Base-by-base conservation (phyloP, 257 asterid genomes). In the Jasminum sambac region DNA sequence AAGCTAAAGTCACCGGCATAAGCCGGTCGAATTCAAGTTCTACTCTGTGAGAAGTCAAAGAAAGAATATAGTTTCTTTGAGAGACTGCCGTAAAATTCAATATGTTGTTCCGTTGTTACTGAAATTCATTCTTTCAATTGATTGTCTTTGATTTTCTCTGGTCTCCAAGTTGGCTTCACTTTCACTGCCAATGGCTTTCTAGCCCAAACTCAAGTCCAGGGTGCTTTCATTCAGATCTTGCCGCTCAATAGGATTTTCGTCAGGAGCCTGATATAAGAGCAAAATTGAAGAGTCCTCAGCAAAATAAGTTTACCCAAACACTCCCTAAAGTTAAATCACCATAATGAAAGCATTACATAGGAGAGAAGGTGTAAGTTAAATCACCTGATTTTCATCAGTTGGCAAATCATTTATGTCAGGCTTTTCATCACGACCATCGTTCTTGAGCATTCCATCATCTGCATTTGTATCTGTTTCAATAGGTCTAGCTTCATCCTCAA, bases 381-480 rank as follows among this genome's bases (percentile, higher is more conserved):
- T 67, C 66, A 89, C 97, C 95, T 83, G 88, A 59, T 25, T 83
- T 80, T 89, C 95, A 19, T 86, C 96, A 77, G 84, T 78, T 1
- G 96, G 92, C 30, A 86, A 72, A 76, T 93, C 97, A 26, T 90
- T 90, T 66, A 93, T 93, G 77, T 93, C 96, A 11, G 98, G 98
- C 83, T 93, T 93, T 77, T 84, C 97, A 14, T 84, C 85, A 66
- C 69, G 69, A 38, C 74, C 89, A 72, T 84, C 88, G 24, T 66
- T 73, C 69, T 79, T 81, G 75, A 89, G 79, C 55, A 82, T 85
- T 52, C 67, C 76, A 55, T 85, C 87, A 13, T 26, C 70, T 17
- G 71, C 69, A 59, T 76, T 69, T 58, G 77, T 43, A 34, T 78
- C 88, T 5, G 52, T 75, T 37, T 88, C 98, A 71, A 62, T 74